These are phyloP conservation scores for Chalciporus piperatus DNA, from an alignment of 768 basidiomycete species.

Conservation along the genomic window DNA sequence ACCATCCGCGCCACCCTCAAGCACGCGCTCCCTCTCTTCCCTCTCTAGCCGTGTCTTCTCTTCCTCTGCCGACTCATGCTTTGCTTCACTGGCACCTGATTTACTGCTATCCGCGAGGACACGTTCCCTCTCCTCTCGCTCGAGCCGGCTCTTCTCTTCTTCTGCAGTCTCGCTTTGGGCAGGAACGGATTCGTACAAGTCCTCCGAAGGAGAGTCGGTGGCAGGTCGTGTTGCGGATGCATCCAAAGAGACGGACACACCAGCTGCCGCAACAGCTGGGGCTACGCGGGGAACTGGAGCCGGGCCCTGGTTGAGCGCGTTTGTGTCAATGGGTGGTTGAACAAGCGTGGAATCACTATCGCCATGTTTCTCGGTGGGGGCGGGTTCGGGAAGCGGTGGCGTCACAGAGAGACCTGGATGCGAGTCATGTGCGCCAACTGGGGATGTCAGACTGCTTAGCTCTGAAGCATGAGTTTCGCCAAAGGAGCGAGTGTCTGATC, in stretches of 20 bases:
- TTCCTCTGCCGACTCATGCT: constrained; percentile 52
- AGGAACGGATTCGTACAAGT: constrained; percentile 28
- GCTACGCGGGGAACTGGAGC: constrained; percentile 41
- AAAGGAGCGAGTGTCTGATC: constrained; percentile 78
- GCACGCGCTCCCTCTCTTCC: constrained; percentile 61
- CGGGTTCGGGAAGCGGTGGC: constrained; percentile 35
- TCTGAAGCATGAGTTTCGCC: constrained; percentile 81
- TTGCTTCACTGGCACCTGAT: constrained; percentile 6
- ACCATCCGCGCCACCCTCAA: constrained; percentile 28
- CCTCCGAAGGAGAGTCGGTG: constrained; percentile 23
- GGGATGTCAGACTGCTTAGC: constrained; percentile 52
- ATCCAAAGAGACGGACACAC: neutral
- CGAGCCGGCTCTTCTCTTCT: constrained; percentile 66
- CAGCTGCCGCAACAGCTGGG: constrained; percentile 64
- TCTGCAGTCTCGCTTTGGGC: constrained; percentile 50
- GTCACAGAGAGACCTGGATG: constrained; percentile 41
- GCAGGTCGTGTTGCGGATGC: constrained; percentile 10
- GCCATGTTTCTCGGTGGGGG: constrained; percentile 4
- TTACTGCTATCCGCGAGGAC: constrained; percentile 29
- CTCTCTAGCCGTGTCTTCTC: constrained; percentile 65
- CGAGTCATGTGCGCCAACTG: constrained; percentile 18
- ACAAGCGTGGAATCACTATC: constrained; percentile 8
- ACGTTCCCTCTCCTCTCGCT: constrained; percentile 51
- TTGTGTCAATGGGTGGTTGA: neutral
- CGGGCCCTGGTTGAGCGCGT: constrained; percentile 28